Base-by-base conservation (phyloP, 768 basidiomycete genomes). In the Hortiboletus flavorubellus region DNA sequence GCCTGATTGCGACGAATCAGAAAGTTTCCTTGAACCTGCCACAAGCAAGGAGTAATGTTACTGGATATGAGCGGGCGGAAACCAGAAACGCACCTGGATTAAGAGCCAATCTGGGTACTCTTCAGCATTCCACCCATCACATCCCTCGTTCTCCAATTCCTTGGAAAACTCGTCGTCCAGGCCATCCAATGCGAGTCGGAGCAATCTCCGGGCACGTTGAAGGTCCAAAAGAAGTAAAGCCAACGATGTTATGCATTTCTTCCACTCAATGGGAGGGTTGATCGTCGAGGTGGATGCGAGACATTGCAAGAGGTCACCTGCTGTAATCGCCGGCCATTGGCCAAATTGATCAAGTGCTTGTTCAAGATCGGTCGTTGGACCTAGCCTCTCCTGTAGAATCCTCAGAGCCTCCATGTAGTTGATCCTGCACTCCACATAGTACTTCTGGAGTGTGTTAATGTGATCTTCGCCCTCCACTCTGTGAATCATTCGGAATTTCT, bases 41-140 rank as follows among this genome's bases (percentile, higher is more conserved):
- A n/a, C n/a, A 39, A 8, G n/a, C n/a, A 8, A 39, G 38, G 38
- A 18, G 81, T 80, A 2, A 76, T 48, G 4, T 39, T n/a, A 39
- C 16, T 9, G 9, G n/a, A 39, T n/a, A 18, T 6, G 16, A 18
- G 3, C n/a, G 14, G 2, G 2, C 7, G 3, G 4, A 16, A 2
- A 39, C 4, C n/a, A 18, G 38, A 18, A 10, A 39, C 8, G 8
- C 9, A 39, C 38, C 9, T 41, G 40, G 12, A 41, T 41, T 23
- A 41, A 41, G 11, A 41, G 11, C 40, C 40, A 41, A 6, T 41
- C 40, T 21, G 11, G 40, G 18, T 23, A 21, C 4, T 23, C 10
- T 18, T 10, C 21, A 12, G 40, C 11, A 23, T 21, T 6, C 21
- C 40, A 41, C 14, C 40, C 40, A 6, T 41, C 40, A 41, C 40